Evolutionary conservation across 2,329 filamentous ascomycete species (phyloP).

Genomic region (Pseudogymnoascus sp.): DNA sequence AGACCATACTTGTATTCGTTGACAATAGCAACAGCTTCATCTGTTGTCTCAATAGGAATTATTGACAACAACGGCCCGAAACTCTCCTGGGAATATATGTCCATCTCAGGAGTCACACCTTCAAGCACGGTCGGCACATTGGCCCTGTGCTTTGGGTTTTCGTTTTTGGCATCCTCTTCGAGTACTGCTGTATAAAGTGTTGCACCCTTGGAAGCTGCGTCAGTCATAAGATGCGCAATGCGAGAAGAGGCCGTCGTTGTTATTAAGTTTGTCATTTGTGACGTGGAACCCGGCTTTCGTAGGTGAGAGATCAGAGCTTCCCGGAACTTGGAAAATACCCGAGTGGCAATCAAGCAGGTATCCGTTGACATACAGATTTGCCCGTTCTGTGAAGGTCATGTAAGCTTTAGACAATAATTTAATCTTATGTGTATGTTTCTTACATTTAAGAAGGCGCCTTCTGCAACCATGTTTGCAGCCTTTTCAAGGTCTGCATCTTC

Average conservation of each 20-base stretch:
- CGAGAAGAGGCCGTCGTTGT: background rate
- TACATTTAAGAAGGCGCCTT: slow-evolving; percentile 27
- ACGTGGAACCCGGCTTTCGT: slow-evolving; percentile 25
- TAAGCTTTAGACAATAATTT: background rate
- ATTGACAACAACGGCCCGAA: slow-evolving; percentile 20
- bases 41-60: slow-evolving; percentile 7
- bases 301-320: background rate
- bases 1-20: slow-evolving; percentile 19
- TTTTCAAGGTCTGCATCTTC: slow-evolving; percentile 39
- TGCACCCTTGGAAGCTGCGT: slow-evolving; percentile 13
- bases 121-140: slow-evolving; percentile 15
- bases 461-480: slow-evolving; percentile 30
- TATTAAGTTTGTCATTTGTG: slow-evolving; percentile 15
- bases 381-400: slow-evolving; percentile 24
- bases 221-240: slow-evolving; percentile 4
- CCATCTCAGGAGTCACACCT: slow-evolving; percentile 16
- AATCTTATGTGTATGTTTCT: slow-evolving; percentile 11
- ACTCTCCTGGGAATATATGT: slow-evolving; percentile 15
- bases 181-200: slow-evolving; percentile 22
- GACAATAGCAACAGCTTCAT: slow-evolving; percentile 17
- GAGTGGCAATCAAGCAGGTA: slow-evolving; percentile 24
- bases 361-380: slow-evolving; percentile 33
- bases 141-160: background rate
- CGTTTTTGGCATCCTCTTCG: slow-evolving; percentile 10
- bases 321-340: slow-evolving; percentile 3